These are phyloP conservation scores for Boletus edulis DNA, from an alignment of 768 basidiomycete species.

Conservation along the genomic window DNA sequence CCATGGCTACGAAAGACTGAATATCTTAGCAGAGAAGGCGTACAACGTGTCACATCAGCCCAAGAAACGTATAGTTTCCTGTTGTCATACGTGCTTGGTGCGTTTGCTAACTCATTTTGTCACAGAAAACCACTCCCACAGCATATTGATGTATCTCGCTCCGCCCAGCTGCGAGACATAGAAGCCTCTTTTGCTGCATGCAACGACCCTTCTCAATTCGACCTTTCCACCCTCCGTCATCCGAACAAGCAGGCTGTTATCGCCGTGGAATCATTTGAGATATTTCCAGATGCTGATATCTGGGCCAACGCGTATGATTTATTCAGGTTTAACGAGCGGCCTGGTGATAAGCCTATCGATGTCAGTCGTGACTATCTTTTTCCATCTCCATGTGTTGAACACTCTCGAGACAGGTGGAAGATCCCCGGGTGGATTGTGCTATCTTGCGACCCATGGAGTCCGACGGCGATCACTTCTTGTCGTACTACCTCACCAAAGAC, in stretches of 20 bases:
- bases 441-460: slow-evolving; percentile 86
- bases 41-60: slow-evolving; percentile 36
- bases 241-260: too few relatives aligned
- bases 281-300: slow-evolving; percentile 54
- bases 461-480: slow-evolving; percentile 84
- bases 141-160: slow-evolving; percentile 67
- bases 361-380: slow-evolving; percentile 37
- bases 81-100: not conserved
- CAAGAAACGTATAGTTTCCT: slow-evolving; percentile 54
- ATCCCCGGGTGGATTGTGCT: slow-evolving; percentile 78
- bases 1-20: slow-evolving; percentile 93
- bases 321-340: slow-evolving; percentile 80
- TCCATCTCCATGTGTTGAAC: not conserved
- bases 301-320: slow-evolving; percentile 42
- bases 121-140: slow-evolving; percentile 48
- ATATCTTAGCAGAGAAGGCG: slow-evolving; percentile 71
- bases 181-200: slow-evolving; percentile 39
- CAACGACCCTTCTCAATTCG: too few relatives aligned
- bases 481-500: slow-evolving; percentile 78
- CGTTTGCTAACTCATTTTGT: not conserved
- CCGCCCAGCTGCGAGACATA: slow-evolving; percentile 74
- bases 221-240: too few relatives aligned
- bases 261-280: slow-evolving; percentile 62
- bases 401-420: slow-evolving; percentile 50
- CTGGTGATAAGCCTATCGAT: slow-evolving; percentile 72